Evolutionary conservation across 139 green algal genomes (phyloP), one percentile per base, ranked within the genome.

Genomic region (Micractinium conductrix): DNA sequence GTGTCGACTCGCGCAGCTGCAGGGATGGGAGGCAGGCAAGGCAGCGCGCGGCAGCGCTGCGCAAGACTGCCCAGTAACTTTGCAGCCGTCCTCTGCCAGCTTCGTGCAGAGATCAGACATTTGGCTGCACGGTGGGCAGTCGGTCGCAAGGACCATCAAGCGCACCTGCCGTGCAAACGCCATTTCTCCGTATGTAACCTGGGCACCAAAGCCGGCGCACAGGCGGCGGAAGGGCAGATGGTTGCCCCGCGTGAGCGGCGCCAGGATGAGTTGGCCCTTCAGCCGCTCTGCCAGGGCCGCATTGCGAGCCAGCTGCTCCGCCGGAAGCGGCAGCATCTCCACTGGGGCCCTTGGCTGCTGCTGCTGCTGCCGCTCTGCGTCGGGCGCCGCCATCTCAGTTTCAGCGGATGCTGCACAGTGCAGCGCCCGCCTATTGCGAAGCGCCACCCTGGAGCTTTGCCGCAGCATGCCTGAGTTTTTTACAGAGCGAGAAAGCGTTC

Each of bases 181-280:
- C 95, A 98, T 98, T 84, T 98, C 95, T 16, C 70, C 89, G 76
- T 93, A 92, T 9, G 93, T 95, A 22, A 94, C 91, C 22, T 94
- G 81, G 35, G 87, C 89, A 0, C 91, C 93, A 82, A 96, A 96
- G 28, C 93, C 86, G 19, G 83, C 84, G 84, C 91, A 95, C 5
- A 98, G 89, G 28, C 90, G 86, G 38, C 94, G 88, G 86, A 96
- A 98, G 0, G 95, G 93, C 53, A 97, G 58, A 70, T 97, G 94
- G 81, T 92, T 91, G 33, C 89, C 92, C 21, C 90, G 58, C 0
- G 93, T 96, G 4, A 96, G 85, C 0, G 93, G 93, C 10, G 93
- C 93, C 35, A 95, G 89, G 2, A 95, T 90, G 1, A 95, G 83
- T 65, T 94, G 86, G 33, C 90, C 92, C 0, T 84, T 42, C 4